Conservation (phyloP, 1,139 yeast genomes). For the Suhomyces maxii region DNA sequence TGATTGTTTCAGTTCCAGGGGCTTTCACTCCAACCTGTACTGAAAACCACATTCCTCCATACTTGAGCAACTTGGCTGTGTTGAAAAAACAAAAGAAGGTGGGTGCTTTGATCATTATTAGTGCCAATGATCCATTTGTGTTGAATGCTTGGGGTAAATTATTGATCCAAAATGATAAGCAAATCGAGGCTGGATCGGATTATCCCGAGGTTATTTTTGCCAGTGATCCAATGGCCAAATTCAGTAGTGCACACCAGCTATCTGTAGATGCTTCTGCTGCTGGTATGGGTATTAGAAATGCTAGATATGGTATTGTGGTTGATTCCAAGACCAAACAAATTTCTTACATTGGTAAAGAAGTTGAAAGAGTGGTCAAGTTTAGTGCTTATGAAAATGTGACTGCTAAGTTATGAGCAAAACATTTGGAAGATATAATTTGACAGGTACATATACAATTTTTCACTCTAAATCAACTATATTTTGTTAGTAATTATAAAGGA, state of each 20-base stretch:
- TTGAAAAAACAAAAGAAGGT: conserved; percentile 24
- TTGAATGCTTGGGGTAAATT: conserved; percentile 34
- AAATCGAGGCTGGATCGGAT: conserved; percentile 6
- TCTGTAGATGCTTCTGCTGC: conserved; percentile 24
- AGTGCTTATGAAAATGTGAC: conserved; percentile 27
- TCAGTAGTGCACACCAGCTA: conserved; percentile 21
- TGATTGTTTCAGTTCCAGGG: conserved; percentile 32
- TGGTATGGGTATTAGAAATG: conserved; percentile 67
- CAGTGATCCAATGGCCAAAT: conserved; percentile 27
- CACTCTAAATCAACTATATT: too few relatives aligned
- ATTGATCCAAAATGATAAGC: conserved; percentile 20
- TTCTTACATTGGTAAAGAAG: conserved; percentile 29
- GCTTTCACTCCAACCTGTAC: conserved; percentile 35
- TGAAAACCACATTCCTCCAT: conserved; percentile 32
- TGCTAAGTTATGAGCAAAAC: conserved; percentile 8
- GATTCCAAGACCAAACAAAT: conserved; percentile 30
- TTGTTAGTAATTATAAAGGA: too few relatives aligned
- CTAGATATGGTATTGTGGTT: conserved; percentile 71
- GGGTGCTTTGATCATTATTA: conserved; percentile 22
- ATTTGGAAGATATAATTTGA: background rate
- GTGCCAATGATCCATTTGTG: conserved; percentile 34
- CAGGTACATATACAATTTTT: too few relatives aligned
- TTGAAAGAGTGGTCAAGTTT: conserved; percentile 23
- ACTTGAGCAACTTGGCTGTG: conserved; percentile 19
- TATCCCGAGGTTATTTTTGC: conserved; percentile 28